Conservation (phyloP, 75 land plant species). For the Larix kaempferi region DNA sequence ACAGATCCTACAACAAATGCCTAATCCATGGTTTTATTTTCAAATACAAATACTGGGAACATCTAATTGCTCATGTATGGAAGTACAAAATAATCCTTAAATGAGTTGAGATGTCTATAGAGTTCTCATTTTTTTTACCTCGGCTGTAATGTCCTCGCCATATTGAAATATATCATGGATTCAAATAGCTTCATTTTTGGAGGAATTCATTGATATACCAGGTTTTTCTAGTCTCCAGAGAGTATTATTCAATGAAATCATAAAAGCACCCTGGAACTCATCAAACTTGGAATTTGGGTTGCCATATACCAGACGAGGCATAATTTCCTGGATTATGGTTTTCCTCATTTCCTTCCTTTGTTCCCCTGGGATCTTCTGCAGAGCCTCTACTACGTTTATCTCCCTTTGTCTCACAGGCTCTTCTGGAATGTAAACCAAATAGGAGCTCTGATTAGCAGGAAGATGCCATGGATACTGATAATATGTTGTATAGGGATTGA, state of each 20-base stretch:
- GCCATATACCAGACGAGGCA: slow-evolving; percentile 56
- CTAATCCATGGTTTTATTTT: no score
- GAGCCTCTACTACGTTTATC: slow-evolving; percentile 30
- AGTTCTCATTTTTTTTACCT: no score
- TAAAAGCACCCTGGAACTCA: slow-evolving; percentile 39
- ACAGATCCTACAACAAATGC: no score
- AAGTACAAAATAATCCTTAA: no score
- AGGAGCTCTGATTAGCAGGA: slow-evolving; percentile 38
- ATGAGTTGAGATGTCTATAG: no score
- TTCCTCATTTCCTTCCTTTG: slow-evolving; percentile 56
- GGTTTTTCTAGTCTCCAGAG: not conserved
- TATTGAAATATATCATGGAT: no score
- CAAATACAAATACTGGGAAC: no score
- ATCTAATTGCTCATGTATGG: no score
- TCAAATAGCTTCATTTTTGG: no score
- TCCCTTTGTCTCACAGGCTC: slow-evolving; percentile 31
- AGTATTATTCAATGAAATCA: slow-evolving; percentile 24
- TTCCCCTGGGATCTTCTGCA: slow-evolving; percentile 20
- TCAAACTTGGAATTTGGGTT: not conserved
- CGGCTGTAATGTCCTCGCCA: no score
- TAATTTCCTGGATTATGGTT: slow-evolving; percentile 37
- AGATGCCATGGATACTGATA: slow-evolving; percentile 68
- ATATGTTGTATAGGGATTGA: slow-evolving; percentile 47
- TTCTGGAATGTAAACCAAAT: slow-evolving; percentile 47
- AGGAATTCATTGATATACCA: no score